A percentile compares a stretch with the other conserved stretches of the same genome.
Evolutionary conservation across 371 early-diverging fungal species (phyloP).

Genomic region (Rhizomucor pusillus): DNA sequence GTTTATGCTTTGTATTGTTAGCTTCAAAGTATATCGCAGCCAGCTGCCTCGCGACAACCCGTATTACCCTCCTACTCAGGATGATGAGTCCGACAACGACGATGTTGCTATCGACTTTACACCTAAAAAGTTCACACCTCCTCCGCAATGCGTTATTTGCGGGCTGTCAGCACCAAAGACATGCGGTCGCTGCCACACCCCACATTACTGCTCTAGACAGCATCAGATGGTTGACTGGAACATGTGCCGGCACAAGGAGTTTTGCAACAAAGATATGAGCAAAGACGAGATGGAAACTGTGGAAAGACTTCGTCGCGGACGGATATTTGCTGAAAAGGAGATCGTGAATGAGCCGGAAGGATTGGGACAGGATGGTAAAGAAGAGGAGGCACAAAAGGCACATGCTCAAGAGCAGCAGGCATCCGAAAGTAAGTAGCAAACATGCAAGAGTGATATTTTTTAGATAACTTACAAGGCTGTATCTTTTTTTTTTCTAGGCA

Average conservation of each 20-base stretch:
- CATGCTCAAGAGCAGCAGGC: slow-evolving; percentile 35
- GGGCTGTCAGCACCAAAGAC: slow-evolving; percentile 75
- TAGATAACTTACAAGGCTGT: not conserved
- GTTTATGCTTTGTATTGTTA: too few relatives aligned
- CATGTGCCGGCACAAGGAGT: slow-evolving; percentile 67
- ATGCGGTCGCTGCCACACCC: slow-evolving; percentile 76
- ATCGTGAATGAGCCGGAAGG: slow-evolving; percentile 77
- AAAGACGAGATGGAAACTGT: slow-evolving; percentile 13
- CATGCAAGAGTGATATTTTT: not conserved
- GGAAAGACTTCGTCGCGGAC: slow-evolving; percentile 21
- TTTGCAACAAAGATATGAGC: slow-evolving; percentile 46
- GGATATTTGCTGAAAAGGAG: slow-evolving; percentile 68
- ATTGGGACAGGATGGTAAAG: slow-evolving; percentile 41
- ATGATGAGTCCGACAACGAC: slow-evolving; percentile 30
- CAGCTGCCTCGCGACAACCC: slow-evolving; percentile 85
- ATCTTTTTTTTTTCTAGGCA: not conserved
- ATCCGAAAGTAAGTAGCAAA: not conserved
- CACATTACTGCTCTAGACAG: slow-evolving; percentile 77
- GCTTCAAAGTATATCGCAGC: slow-evolving; percentile 83
- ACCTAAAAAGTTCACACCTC: slow-evolving; percentile 34
- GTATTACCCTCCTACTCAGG: slow-evolving; percentile 57
- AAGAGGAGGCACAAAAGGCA: slow-evolving; percentile 45
- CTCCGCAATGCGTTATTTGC: slow-evolving; percentile 56
- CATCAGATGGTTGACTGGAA: slow-evolving; percentile 91
- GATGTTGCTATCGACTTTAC: slow-evolving; percentile 17